Percentiles rank a stretch among this genome's conserved stretches.
These are phyloP conservation scores for Dendrothele bispora DNA, from an alignment of 768 basidiomycete species.

Conservation along the genomic window DNA sequence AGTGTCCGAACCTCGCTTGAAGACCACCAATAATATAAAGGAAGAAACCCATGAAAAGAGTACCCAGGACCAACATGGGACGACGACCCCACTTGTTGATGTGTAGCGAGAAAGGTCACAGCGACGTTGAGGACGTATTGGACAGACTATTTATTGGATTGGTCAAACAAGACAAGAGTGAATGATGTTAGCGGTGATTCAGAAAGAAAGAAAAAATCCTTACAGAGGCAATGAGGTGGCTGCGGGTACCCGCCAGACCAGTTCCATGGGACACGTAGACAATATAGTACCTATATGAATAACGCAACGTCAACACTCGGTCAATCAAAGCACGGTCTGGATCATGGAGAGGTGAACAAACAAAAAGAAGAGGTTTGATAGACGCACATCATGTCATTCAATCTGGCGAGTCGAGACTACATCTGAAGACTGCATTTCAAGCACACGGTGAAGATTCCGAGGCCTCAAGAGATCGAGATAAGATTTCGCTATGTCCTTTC, in stretches of 20 bases:
- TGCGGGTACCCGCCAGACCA: conserved; percentile 72
- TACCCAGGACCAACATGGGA: conserved; percentile 69
- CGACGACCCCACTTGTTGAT: conserved; percentile 81
- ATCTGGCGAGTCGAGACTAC: conserved; percentile 77
- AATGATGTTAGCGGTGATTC: no score
- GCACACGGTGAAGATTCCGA: conserved; percentile 65
- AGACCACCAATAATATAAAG: conserved; percentile 77
- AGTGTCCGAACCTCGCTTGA: conserved; percentile 65
- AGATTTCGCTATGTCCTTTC: conserved; percentile 71
- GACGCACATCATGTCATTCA: conserved; percentile 79
- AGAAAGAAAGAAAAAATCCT: conserved; percentile 8
- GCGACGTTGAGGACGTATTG: conserved; percentile 58
- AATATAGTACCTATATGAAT: conserved; percentile 50
- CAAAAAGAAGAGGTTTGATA: conserved; percentile 2
- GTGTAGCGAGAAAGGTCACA: conserved; percentile 53
- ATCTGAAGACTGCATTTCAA: conserved; percentile 74
- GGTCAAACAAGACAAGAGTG: conserved; percentile 13
- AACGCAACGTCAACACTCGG: no score
- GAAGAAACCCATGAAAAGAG: conserved; percentile 72
- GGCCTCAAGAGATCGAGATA: conserved; percentile 65
- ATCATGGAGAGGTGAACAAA: background rate
- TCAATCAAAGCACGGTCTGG: no score
- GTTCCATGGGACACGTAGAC: conserved; percentile 78
- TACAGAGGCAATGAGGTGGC: conserved; percentile 69
- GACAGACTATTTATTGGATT: conserved; percentile 44